These are phyloP conservation scores for Penicillium sclerotigenum DNA, from an alignment of 2,329 filamentous ascomycete species.

Conservation along the genomic window DNA sequence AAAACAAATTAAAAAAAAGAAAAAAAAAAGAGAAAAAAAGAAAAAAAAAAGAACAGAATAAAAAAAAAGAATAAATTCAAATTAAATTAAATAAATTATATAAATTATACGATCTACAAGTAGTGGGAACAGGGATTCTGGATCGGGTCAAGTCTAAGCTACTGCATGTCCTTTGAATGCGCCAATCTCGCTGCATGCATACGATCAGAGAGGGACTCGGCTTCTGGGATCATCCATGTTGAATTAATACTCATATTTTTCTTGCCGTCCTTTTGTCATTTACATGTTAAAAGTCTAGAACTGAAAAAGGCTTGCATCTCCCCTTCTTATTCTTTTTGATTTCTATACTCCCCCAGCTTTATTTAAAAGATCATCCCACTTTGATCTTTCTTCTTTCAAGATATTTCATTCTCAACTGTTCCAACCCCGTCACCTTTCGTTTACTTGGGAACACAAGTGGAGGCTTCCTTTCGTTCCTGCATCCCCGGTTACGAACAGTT, in stretches of 20 bases:
- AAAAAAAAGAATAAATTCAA: not conserved
- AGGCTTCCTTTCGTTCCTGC: constrained; percentile 18
- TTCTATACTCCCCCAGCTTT: not conserved
- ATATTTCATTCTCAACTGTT: constrained; percentile 7
- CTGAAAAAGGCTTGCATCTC: constrained; percentile 20
- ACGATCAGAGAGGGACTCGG: constrained; percentile 16
- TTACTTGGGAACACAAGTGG: constrained; percentile 1
- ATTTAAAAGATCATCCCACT: constrained; percentile 11
- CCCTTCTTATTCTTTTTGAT: not conserved
- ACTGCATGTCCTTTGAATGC: constrained; percentile 16
- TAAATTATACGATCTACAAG: constrained; percentile 18
- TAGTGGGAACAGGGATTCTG: constrained; percentile 20
- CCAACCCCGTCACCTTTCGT: constrained; percentile 8
- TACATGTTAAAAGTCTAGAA: constrained; percentile 11
- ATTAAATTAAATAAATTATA: constrained; percentile 2
- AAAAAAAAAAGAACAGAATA: not conserved
- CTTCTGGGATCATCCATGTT: constrained; percentile 24
- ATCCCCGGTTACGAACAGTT: constrained; percentile 19
- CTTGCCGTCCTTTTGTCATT: constrained; percentile 9
- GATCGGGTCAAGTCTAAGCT: constrained; percentile 18
- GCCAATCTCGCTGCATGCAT: constrained; percentile 17
- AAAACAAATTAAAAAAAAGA: not conserved
- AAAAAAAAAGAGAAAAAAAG: not conserved
- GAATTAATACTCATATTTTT: constrained; percentile 1
- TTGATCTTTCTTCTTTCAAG: constrained; percentile 2